phyloP scores from a whole-genome alignment of 2,329 filamentous ascomycete species.

The Chalaropsis ovoidea region DNA sequence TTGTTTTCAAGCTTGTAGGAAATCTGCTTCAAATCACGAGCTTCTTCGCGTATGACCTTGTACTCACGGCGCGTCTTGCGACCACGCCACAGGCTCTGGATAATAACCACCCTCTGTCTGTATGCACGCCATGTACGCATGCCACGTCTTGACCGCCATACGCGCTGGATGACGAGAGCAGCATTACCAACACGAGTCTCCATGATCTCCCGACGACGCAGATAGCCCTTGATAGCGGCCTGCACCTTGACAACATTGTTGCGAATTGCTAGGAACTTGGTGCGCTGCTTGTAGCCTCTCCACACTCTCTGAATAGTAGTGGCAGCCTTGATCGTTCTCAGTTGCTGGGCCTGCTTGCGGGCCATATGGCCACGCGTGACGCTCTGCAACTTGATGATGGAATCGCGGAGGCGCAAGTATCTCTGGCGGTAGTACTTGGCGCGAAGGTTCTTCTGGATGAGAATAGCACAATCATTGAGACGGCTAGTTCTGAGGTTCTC shows the following conservation, averaged over 20 bases:
- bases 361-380: constrained; percentile 67
- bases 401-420: constrained; percentile 75
- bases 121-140: constrained; percentile 77
- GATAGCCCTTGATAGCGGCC: constrained; percentile 81
- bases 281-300: constrained; percentile 84
- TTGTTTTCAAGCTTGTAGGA: constrained; percentile 99
- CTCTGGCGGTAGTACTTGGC: constrained; percentile 90
- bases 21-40: constrained; percentile 96
- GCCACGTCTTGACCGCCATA: constrained; percentile 72
- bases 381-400: constrained; percentile 72
- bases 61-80: constrained; percentile 70
- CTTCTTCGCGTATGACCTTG: constrained; percentile 87
- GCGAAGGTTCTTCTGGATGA: constrained; percentile 97
- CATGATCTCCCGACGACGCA: constrained; percentile 83
- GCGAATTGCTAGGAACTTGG: constrained; percentile 65
- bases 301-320: constrained; percentile 93
- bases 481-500: constrained; percentile 86
- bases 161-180: constrained; percentile 78
- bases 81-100: constrained; percentile 90
- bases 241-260: constrained; percentile 81
- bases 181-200: constrained; percentile 90
- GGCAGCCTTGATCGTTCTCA: constrained; percentile 73
- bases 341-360: constrained; percentile 65
- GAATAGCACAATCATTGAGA: constrained; percentile 84
- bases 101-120: constrained; percentile 75